Evolutionary conservation across 2,329 filamentous ascomycete genomes (phyloP).

Genomic region (Colletotrichum limetticola): DNA sequence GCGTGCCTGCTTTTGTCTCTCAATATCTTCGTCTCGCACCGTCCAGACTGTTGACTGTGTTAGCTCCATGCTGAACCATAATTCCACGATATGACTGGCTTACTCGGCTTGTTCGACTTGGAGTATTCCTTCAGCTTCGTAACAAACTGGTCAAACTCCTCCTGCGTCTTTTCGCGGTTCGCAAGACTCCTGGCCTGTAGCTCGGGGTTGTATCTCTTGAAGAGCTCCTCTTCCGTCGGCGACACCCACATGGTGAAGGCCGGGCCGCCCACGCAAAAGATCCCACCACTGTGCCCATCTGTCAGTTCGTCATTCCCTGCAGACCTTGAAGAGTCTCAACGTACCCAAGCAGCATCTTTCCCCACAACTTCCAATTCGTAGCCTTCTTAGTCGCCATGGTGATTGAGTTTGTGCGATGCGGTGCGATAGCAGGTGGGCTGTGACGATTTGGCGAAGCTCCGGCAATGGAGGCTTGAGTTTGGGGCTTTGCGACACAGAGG

Average conservation of each 20-base stretch:
- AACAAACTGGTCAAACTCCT: slow-evolving; percentile 93
- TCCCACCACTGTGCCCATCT: slow-evolving; percentile 67
- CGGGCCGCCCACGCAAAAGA: slow-evolving; percentile 84
- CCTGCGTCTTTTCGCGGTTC: slow-evolving; percentile 76
- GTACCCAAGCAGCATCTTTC: slow-evolving; percentile 80
- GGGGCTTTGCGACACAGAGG: neutral
- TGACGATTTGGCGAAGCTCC: neutral
- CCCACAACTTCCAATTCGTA: slow-evolving; percentile 66
- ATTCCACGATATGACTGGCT: slow-evolving; percentile 44
- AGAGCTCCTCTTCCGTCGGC: slow-evolving; percentile 91
- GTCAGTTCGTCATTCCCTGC: slow-evolving; percentile 18
- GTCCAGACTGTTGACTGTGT: slow-evolving; percentile 55
- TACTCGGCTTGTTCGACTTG: slow-evolving; percentile 92
- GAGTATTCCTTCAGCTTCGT: slow-evolving; percentile 85
- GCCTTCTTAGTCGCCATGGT: slow-evolving; percentile 56
- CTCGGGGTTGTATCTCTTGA: slow-evolving; percentile 92
- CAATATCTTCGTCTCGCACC: slow-evolving; percentile 61
- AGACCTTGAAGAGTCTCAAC: slow-evolving; percentile 40
- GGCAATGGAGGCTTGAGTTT: neutral
- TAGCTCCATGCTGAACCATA: neutral
- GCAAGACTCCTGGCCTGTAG: slow-evolving; percentile 91
- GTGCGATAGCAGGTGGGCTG: neutral
- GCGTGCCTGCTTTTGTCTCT: slow-evolving; percentile 51
- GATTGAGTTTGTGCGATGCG: neutral
- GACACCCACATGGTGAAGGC: slow-evolving; percentile 82